Base-by-base conservation (phyloP, 352 stramenopile genomes). In the Pythium catenulatum region DNA sequence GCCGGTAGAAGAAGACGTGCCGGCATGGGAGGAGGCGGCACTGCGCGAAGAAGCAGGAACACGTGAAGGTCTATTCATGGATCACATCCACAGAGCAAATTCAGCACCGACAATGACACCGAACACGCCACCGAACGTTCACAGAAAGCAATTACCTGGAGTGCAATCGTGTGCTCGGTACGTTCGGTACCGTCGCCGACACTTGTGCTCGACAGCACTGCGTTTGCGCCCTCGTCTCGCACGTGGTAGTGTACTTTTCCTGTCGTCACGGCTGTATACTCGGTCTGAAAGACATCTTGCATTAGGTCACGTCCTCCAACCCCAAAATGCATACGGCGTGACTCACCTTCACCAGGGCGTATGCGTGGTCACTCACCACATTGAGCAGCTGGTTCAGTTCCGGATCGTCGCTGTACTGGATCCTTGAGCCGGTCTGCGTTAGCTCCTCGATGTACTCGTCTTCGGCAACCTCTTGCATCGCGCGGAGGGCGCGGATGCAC, bases 291-390 rank as follows among this genome's bases (percentile, higher is more conserved):
- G 13, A 52, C 25, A 32, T 32, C 50, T 32, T 21, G 13, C 13
- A 21, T 52, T 27, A 59, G 23, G 11, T 59, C 17, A 59, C 8
- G 11, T 9, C 23, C 17, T n/a, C 50, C 11, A 59, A 7, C 50
- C 7, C 50, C n/a, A n/a, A n/a, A n/a, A 27, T 27, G 50, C 50
- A 17, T 9, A 7, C 21, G 32, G 27, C 6, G 41, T 8, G 9
- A 66, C 56, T 66, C 27, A 66, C 56, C 56, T 36, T 75, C 0
- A 92, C 54, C 14, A 90, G 59, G 37, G 84, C 41, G n/a, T 54
- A 85, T 7, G 75, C 82, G 56, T 85, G 74, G 32, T 91, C 66
- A 41, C 79, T 89, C 19, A 88, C 63, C 43, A 86, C 7, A 6
- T 87, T 84, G 0, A 50, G 27, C 0, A 87, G 15, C 27, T 74